A percentile compares a stretch with the other conserved stretches of the same genome.
Conservation (phyloP, 2,329 filamentous ascomycete species). For the Sporothrix variecibatus region DNA sequence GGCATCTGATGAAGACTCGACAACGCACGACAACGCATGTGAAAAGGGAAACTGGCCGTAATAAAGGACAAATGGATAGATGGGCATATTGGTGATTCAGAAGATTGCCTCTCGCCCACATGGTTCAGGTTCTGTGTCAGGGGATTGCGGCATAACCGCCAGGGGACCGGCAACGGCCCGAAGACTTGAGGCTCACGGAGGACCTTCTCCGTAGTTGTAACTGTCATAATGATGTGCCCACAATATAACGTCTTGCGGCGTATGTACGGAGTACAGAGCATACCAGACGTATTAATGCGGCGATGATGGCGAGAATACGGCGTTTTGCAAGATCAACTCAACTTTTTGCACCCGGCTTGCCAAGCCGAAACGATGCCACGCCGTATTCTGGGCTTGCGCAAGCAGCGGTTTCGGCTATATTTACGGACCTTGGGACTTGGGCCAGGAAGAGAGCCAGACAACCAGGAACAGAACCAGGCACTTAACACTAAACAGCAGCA, state of each 20-base stretch:
- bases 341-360: not conserved
- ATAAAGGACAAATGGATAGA: no score
- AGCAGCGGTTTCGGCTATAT: not conserved
- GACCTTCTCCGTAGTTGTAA: not conserved
- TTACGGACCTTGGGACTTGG: not conserved
- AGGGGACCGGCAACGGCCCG: not conserved
- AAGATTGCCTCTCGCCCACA: not conserved
- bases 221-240: not conserved
- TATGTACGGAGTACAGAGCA: no score
- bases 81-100: not conserved
- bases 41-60: not conserved
- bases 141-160: not conserved
- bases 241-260: no score
- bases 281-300: no score
- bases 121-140: not conserved
- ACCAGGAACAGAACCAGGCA: no score
- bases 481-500: not conserved
- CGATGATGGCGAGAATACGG: not conserved
- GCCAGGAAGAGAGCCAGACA: not conserved
- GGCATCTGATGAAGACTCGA: not conserved
- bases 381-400: not conserved
- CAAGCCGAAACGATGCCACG: not conserved
- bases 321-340: not conserved
- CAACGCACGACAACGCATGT: not conserved
- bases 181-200: not conserved